Evolutionary conservation across 225 moss, liverwort and hornwort genomes (phyloP).

Genomic region (Pleurozium schreberi): DNA sequence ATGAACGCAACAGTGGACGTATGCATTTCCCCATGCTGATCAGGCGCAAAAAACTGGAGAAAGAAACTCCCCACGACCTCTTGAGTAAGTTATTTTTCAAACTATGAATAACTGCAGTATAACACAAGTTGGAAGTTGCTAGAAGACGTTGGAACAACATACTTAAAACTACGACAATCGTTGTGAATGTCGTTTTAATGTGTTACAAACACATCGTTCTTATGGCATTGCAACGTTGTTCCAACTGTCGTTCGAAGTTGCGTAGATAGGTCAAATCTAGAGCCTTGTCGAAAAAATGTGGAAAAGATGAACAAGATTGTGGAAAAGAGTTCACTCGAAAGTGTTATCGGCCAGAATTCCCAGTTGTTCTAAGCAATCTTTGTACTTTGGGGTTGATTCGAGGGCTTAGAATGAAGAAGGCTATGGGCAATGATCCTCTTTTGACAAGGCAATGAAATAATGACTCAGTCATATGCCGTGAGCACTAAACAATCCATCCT

Average conservation of each 20-base stretch:
- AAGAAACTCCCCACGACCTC: slow-evolving; percentile 67
- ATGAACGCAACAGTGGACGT: slow-evolving; percentile 79
- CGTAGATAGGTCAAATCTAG: neutral
- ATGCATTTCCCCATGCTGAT: slow-evolving; percentile 70
- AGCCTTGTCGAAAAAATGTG: neutral
- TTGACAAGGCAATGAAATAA: neutral
- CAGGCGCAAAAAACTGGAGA: slow-evolving; percentile 49
- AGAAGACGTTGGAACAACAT: neutral
- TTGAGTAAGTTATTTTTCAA: slow-evolving; percentile 27
- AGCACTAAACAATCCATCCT: neutral
- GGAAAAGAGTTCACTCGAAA: neutral
- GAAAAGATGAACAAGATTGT: neutral
- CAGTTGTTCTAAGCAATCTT: neutral
- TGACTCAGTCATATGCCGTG: no score
- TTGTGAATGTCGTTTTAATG: neutral
- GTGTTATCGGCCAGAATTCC: neutral
- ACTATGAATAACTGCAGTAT: neutral
- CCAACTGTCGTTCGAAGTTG: neutral
- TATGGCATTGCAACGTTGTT: no score
- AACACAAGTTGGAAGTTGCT: neutral
- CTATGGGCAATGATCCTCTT: neutral
- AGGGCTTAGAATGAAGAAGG: neutral
- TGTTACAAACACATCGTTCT: neutral
- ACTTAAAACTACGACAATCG: neutral
- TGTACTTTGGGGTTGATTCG: neutral